phyloP scores from a whole-genome alignment of 805 yeast species.

The Cyberlindnera xishuangbannaensis region DNA sequence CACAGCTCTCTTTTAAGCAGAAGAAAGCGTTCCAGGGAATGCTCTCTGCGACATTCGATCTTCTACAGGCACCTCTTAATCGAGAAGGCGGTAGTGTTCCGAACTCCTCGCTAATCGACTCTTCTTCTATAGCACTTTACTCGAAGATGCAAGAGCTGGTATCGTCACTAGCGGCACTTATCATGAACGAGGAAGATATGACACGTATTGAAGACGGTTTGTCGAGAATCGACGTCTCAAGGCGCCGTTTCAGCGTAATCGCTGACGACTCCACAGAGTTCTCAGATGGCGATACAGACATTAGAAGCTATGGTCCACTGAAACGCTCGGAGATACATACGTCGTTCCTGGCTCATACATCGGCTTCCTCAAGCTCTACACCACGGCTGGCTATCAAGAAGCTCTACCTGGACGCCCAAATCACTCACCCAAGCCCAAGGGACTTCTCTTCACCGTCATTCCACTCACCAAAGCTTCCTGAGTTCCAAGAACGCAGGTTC shows the following conservation, averaged over 20 bases:
- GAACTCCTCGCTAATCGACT: constrained; percentile 24
- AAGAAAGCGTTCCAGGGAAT: constrained; percentile 18
- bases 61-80: constrained; percentile 23
- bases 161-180: constrained; percentile 27
- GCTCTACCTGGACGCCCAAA: neutral
- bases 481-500: constrained; percentile 3
- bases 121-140: constrained; percentile 23
- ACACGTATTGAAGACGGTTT: constrained; percentile 9
- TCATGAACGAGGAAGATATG: constrained; percentile 24
- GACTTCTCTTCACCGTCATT: constrained; percentile 10
- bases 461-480: constrained; percentile 8
- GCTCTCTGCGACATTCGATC: constrained; percentile 22
- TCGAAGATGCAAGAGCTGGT: constrained; percentile 30
- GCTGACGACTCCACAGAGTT: constrained; percentile 5
- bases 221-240: neutral
- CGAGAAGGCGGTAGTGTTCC: neutral
- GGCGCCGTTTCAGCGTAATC: neutral
- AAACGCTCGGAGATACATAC: too few relatives aligned
- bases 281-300: constrained; percentile 4
- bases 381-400: constrained; percentile 1
- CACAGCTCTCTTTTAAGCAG: constrained; percentile 14
- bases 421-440: constrained; percentile 1
- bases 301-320: too few relatives aligned
- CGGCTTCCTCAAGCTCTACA: constrained; percentile 1
- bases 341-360: constrained; percentile 1